Conservation (phyloP, 2,329 filamentous ascomycete genomes). For the Trichophyton equinum region DNA sequence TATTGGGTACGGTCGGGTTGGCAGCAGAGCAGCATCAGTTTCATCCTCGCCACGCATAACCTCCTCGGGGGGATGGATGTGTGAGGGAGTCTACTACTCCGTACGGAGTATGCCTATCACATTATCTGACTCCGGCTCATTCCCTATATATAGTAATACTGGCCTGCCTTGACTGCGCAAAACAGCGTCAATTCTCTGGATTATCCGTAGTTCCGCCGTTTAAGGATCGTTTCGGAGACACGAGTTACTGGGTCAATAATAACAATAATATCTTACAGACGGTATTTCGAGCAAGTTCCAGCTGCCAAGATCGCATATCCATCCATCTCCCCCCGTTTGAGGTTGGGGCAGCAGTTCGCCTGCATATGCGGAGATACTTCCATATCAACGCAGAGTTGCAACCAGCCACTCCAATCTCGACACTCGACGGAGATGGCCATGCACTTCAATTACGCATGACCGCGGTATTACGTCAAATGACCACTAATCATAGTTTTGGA, state of each 20-base stretch:
- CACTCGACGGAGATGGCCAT: not conserved
- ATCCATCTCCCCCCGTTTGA: not conserved
- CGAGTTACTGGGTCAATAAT: not conserved
- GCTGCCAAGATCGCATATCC: not conserved
- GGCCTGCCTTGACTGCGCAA: not conserved
- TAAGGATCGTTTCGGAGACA: too few species aligned
- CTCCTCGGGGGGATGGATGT: not conserved
- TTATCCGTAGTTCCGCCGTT: not conserved
- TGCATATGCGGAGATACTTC: not conserved
- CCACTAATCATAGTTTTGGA: too few species aligned
- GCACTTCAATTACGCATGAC: not conserved
- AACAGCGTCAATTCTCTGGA: not conserved
- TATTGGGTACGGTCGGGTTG: not conserved
- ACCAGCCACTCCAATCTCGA: too few species aligned
- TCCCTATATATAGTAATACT: not conserved
- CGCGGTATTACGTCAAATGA: not conserved
- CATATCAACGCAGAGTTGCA: too few species aligned
- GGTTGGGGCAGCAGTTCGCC: not conserved
- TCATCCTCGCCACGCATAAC: not conserved
- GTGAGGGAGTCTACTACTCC: not conserved
- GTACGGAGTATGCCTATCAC: not conserved
- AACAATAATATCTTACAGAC: not conserved
- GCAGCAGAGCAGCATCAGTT: not conserved
- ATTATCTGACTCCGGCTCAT: not conserved
- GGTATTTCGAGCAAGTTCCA: not conserved